These are phyloP conservation scores for Candida gorgasii DNA, from an alignment of 805 yeast genomes.

Conservation along the genomic window DNA sequence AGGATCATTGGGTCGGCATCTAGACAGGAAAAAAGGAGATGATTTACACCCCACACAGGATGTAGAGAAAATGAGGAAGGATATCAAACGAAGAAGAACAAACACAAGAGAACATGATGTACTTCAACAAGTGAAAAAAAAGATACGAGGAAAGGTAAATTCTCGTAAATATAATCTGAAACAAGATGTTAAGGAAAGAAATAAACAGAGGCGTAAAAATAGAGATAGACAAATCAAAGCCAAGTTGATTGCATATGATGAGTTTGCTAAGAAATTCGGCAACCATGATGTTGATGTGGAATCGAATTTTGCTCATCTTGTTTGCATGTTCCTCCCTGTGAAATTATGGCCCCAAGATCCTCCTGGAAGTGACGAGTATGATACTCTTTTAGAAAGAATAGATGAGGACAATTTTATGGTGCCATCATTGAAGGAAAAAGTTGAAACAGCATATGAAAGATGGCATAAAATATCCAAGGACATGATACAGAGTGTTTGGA, in stretches of 20 bases:
- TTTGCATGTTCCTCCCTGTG: conserved; percentile 12
- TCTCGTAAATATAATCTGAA: conserved; percentile 11
- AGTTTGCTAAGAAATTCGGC: conserved; percentile 10
- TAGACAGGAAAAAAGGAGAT: conserved; percentile 13
- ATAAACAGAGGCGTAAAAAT: conserved; percentile 7
- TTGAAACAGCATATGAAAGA: conserved; percentile 4
- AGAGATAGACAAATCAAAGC: conserved; percentile 12
- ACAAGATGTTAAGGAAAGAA: conserved; percentile 8
- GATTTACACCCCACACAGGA: conserved; percentile 6
- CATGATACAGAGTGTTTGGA: conserved; percentile 9
- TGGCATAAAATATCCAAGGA: conserved; percentile 9
- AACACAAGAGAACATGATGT: conserved; percentile 4
- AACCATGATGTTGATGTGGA: background rate
- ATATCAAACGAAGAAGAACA: conserved; percentile 4
- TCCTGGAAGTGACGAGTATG: conserved; percentile 2
- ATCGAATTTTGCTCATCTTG: conserved; percentile 8
- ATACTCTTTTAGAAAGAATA: background rate
- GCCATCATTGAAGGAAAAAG: background rate
- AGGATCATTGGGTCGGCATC: conserved; percentile 13
- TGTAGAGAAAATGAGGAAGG: conserved; percentile 4
- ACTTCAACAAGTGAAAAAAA: conserved; percentile 5
- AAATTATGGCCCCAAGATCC: conserved; percentile 13
- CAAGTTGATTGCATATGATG: conserved; percentile 2
- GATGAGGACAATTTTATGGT: background rate
- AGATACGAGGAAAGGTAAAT: background rate